phyloP scores from a whole-genome alignment of 1,139 yeast genomes.

The Kodamaea alishanica region DNA sequence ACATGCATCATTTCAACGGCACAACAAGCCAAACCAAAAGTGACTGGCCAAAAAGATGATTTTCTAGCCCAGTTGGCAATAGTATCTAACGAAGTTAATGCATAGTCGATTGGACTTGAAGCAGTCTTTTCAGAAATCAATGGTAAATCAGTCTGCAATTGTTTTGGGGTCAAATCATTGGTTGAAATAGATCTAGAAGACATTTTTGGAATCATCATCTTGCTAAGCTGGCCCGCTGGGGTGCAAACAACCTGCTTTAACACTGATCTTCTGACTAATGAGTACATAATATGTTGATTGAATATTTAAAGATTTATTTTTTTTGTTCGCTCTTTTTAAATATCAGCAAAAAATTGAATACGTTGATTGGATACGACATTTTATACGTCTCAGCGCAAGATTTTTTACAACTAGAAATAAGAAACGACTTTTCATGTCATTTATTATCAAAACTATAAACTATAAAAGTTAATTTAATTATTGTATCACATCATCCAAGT shows the following conservation, averaged over 20 bases:
- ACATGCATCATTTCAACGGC: slow-evolving; percentile 97
- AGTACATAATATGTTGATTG: slow-evolving; percentile 17
- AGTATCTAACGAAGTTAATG: slow-evolving; percentile 78
- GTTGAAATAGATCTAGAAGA: slow-evolving; percentile 32
- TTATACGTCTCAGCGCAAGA: neutral
- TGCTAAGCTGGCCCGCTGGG: slow-evolving; percentile 10
- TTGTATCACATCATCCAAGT: slow-evolving; percentile 53
- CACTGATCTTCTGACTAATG: slow-evolving; percentile 26
- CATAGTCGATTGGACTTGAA: slow-evolving; percentile 65
- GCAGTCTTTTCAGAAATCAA: slow-evolving; percentile 46
- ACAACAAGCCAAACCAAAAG: slow-evolving; percentile 89
- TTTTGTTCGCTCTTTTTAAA: slow-evolving; percentile 11
- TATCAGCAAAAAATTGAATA: slow-evolving; percentile 30
- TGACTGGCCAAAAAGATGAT: slow-evolving; percentile 91
- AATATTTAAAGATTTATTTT: neutral
- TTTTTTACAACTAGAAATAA: no score
- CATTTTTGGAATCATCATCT: slow-evolving; percentile 12
- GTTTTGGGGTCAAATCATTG: slow-evolving; percentile 44
- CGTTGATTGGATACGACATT: slow-evolving; percentile 28
- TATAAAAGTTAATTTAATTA: slow-evolving; percentile 9
- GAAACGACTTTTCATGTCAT: neutral
- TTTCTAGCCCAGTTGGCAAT: slow-evolving; percentile 92
- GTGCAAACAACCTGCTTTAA: slow-evolving; percentile 16
- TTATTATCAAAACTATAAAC: neutral
- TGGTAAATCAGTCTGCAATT: slow-evolving; percentile 43